phyloP scores from a whole-genome alignment of 164 flowering plant genomes.

The Chimonanthus praecox region DNA sequence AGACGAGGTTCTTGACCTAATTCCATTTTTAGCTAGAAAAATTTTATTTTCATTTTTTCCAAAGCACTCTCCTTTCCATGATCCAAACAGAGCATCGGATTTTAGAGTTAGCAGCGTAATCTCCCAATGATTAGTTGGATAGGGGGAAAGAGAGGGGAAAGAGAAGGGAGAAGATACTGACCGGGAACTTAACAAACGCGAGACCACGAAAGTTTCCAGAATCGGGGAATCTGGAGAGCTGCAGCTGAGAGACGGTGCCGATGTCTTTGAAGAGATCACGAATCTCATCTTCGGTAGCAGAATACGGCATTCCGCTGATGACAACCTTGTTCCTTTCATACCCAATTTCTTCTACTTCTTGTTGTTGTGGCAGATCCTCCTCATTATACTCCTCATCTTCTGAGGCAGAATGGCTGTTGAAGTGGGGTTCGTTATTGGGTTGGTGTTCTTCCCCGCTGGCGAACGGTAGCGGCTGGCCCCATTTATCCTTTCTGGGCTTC shows the following conservation, averaged over 20 bases:
- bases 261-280: conserved; percentile 4
- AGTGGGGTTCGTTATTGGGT: not conserved
- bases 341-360: not conserved
- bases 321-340: conserved; percentile 8
- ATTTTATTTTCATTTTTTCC: no score
- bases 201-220: conserved; percentile 14
- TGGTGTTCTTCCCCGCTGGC: conserved; percentile 1
- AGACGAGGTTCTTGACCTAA: no score
- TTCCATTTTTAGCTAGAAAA: no score
- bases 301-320: conserved; percentile 15
- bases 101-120: not conserved
- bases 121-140: not conserved
- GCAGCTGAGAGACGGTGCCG: conserved; percentile 13
- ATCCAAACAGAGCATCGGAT: not conserved
- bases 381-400: not conserved
- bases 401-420: not conserved
- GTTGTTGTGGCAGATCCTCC: not conserved
- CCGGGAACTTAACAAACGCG: conserved; percentile 10
- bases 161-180: not conserved
- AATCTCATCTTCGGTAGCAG: conserved; percentile 6
- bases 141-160: not conserved
- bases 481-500: conserved; percentile 13
- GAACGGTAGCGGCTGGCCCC: conserved; percentile 7
- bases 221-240: conserved; percentile 16
- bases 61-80: not conserved